phyloP scores from a whole-genome alignment of 768 basidiomycete genomes.

The Hypholoma fasciculare region DNA sequence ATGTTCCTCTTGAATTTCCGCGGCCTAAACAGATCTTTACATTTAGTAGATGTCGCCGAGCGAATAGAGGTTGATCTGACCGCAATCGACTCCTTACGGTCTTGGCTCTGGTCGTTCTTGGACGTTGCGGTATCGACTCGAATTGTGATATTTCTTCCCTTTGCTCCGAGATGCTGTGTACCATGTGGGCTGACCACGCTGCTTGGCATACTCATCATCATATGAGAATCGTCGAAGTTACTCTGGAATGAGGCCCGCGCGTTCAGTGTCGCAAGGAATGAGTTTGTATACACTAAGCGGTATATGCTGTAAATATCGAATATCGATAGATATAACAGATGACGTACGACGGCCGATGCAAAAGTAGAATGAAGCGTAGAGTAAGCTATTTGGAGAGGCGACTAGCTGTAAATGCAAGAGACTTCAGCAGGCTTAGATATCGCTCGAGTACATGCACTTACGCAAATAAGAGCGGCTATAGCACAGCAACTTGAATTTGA shows the following conservation, averaged over 20 bases:
- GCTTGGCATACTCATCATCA: conserved; percentile 32
- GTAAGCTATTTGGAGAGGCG: conserved; percentile 41
- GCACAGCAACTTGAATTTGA: conserved; percentile 38
- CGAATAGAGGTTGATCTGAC: background rate
- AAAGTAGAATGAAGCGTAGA: conserved; percentile 55
- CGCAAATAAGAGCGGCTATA: conserved; percentile 47
- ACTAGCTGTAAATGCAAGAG: conserved; percentile 23
- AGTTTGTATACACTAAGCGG: conserved; percentile 47
- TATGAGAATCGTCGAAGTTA: conserved; percentile 27
- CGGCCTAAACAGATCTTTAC: too few species aligned
- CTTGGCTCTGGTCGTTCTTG: conserved; percentile 8
- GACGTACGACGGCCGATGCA: conserved; percentile 47
- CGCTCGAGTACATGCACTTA: conserved; percentile 16
- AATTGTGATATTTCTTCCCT: conserved; percentile 31
- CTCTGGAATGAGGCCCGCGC: conserved; percentile 38
- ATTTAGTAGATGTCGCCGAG: background rate
- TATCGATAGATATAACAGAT: background rate
- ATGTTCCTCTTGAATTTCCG: too few species aligned
- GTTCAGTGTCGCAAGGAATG: conserved; percentile 53
- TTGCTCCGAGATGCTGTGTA: conserved; percentile 3
- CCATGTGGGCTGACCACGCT: conserved; percentile 20
- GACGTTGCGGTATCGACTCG: conserved; percentile 31
- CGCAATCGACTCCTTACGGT: background rate
- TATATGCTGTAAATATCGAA: background rate
- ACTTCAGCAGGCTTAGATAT: too few species aligned